Evolutionary conservation across 31 red algal species (phyloP), one percentile per base, ranked within the genome.

Genomic region (Porphyra umbilicalis): DNA sequence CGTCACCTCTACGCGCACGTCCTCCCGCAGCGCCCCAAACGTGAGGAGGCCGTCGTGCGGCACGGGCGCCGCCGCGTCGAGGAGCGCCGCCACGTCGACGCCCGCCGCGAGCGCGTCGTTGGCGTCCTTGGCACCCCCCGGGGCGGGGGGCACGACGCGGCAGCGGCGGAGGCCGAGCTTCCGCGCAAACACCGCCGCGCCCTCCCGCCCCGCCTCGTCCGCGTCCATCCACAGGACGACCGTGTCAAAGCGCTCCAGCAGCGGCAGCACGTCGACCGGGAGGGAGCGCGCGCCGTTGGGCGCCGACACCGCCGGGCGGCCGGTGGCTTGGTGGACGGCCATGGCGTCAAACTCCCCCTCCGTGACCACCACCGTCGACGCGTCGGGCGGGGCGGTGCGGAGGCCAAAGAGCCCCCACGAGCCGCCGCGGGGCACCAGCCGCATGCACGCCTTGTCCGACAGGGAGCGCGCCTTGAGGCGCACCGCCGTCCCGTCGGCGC

Each of bases 291-390:
- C 89, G 29, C 92, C 96, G 67, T 91, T 93, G n/a, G 92, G 92
- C n/a, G 95, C 37, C 11, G 87, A 90, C 8, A 98, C 81, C 10
- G 96, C 90, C 14, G 87, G 78, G 29, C 86, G 75, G 36, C 92
- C 92, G 5, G 92, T 98, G 6, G 89, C 92, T 80, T 98, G 96
- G 33, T 81, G 79, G 0, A 92, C 95, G 9, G 85, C 85, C 91
- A 98, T 93, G 8, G 96, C 96, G 82, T 98, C 96, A 67, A 95
- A 84, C 79, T 98, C 96, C 6, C 96, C 96, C 83, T 98, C 96
- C 6, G 96, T 98, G 13, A 98, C 5, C 20, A 95, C 80, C 32
- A 98, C 83, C 39, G 84, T 78, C 25, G 88, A 75, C 29, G 88
- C 89, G 80, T 89, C 84, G 0, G 31, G 38, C 9, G 96, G 88